A percentile compares a stretch with the other conserved stretches of the same genome.
phyloP scores from a whole-genome alignment of 2,329 filamentous ascomycete genomes.

The Massarina eburnea region DNA sequence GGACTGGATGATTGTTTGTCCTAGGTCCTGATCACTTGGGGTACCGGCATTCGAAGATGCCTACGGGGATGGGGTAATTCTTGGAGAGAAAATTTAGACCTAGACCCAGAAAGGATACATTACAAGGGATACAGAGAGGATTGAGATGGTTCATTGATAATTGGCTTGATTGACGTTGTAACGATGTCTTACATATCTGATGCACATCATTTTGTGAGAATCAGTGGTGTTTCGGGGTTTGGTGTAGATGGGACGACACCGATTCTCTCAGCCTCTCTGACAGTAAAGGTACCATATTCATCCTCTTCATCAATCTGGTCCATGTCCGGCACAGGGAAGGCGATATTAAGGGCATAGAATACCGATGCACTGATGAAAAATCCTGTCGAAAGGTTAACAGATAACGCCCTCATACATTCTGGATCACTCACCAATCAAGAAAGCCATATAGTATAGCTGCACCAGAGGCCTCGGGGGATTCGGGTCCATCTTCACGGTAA shows the following conservation, averaged over 20 bases:
- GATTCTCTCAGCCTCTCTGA: slow-evolving; percentile 45
- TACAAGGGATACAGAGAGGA: no score
- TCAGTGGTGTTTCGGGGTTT: not conserved
- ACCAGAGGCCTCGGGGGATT: slow-evolving; percentile 41
- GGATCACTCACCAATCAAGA: slow-evolving; percentile 47
- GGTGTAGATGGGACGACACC: slow-evolving; percentile 34
- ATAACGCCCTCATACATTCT: not conserved
- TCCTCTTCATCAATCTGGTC: slow-evolving; percentile 50
- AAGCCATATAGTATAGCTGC: slow-evolving; percentile 53
- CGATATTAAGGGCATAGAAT: slow-evolving; percentile 39
- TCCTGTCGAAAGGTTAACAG: slow-evolving; percentile 34
- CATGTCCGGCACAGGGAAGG: slow-evolving; percentile 45
- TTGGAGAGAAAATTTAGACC: no score
- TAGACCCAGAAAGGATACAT: no score
- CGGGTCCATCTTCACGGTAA: slow-evolving; percentile 37
- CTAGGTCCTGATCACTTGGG: no score
- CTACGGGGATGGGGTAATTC: no score
- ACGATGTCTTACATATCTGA: no score
- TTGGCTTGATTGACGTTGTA: no score
- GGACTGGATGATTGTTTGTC: no score
- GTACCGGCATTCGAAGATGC: no score
- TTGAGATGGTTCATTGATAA: no score
- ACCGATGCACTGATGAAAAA: slow-evolving; percentile 43
- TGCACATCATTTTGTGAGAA: not conserved
- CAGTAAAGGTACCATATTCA: slow-evolving; percentile 50